Evolutionary conservation across 2,329 filamentous ascomycete species (phyloP), one percentile per base, ranked within the genome.

Genomic region (Dothiorella sarmentorum): DNA sequence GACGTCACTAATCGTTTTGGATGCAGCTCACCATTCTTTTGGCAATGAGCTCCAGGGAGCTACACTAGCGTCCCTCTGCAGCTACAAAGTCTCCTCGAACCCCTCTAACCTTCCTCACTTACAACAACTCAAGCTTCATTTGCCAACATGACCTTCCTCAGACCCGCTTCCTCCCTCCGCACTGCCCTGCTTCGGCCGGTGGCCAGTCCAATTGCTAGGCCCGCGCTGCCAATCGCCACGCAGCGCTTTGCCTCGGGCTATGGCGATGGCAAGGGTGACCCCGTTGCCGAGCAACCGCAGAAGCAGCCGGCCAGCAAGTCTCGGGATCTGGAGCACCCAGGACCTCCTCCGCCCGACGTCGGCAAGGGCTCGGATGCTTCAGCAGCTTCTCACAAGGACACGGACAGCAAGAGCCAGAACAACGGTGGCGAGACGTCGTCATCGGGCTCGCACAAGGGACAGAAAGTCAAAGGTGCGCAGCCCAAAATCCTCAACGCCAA

Each of bases 261-360:
- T 63, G 76, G 76, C 63, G 73, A 69, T 22, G 75, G 73, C 56
- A 63, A 69, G 7, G 74, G 75, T 62, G 72, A 75, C 51, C 75
- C 75, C 27, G 69, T 62, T n/a, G 73, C 72, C 60, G 74, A 77
- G 64, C 72, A 73, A n/a, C 74, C 75, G 1, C 67, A 77, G 65
- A 61, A 73, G 49, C 75, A 76, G 62, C 74, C 74, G 63, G 61
- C 71, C 40, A 74, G 72, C 61, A 68, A 65, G 2, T 66, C 65
- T 3, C 71, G 71, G 13, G 64, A 74, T 61, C 62, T 73, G 27
- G 76, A 79, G 66, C 76, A 79, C 60, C 76, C 76, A 2, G 76
- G 76, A 5, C 75, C 76, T 5, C 66, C 74, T 60, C 69, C 76
- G 9, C 75, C 76, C 3, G 73, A 75, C 60, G 73, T 69, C 5